phyloP scores from a whole-genome alignment of 208 protist genomes.

The Crithidia bombi region DNA sequence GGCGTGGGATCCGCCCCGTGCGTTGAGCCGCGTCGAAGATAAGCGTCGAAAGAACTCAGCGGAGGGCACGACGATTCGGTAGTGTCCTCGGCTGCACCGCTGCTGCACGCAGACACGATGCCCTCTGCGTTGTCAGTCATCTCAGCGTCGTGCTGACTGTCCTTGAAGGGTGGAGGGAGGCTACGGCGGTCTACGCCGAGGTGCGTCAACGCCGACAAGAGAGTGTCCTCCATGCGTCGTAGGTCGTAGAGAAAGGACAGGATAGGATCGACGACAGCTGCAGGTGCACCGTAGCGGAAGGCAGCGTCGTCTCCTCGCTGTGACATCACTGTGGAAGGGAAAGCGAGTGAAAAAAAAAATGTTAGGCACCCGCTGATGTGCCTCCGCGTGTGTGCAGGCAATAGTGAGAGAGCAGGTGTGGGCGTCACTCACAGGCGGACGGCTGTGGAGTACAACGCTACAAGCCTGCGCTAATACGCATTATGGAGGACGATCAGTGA shows the following conservation, averaged over 20 bases:
- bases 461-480: too few species aligned
- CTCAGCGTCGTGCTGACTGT: neutral
- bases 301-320: slow-evolving; percentile 5
- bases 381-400: too few species aligned
- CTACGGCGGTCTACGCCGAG: slow-evolving; percentile 35
- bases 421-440: too few species aligned
- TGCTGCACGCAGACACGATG: neutral
- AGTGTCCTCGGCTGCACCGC: neutral
- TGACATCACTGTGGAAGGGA: neutral
- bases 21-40: neutral
- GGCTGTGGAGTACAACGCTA: too few species aligned
- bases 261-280: slow-evolving; percentile 67
- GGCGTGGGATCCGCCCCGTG: neutral
- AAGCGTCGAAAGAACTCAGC: neutral
- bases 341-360: too few species aligned
- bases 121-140: neutral
- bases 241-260: slow-evolving; percentile 67
- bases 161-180: slow-evolving; percentile 27
- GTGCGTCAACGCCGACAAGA: slow-evolving; percentile 38
- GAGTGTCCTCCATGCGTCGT: slow-evolving; percentile 44
- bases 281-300: slow-evolving; percentile 48
- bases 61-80: neutral
- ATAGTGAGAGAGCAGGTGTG: too few species aligned
- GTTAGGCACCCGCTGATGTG: too few species aligned
- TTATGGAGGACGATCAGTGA: too few species aligned